These are phyloP conservation scores for Leccinum laetum DNA, from an alignment of 1,284 basidiomycete genomes.

Conservation along the genomic window DNA sequence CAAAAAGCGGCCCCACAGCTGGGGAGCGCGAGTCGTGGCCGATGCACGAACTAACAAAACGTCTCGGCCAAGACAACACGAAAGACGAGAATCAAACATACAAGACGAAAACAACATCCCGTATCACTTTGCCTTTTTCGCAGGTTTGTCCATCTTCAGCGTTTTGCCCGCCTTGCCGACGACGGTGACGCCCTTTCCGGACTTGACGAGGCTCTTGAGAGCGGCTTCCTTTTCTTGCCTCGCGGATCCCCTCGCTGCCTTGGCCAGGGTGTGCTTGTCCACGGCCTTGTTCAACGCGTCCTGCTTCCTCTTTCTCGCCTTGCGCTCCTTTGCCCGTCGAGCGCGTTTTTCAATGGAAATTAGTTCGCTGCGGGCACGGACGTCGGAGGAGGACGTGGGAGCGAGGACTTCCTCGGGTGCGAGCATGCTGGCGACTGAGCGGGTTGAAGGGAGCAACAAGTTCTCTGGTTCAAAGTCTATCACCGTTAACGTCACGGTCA, in stretches of 20 bases:
- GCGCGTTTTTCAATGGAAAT: slow-evolving; percentile 85
- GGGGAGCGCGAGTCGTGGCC: not conserved
- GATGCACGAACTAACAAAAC: not conserved
- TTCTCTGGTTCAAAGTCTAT: too few relatives aligned
- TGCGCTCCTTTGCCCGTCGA: slow-evolving; percentile 71
- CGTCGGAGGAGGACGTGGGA: slow-evolving; percentile 50
- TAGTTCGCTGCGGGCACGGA: slow-evolving; percentile 75
- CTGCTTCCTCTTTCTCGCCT: slow-evolving; percentile 70
- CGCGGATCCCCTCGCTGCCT: slow-evolving; percentile 34
- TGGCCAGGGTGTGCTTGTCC: slow-evolving; percentile 51
- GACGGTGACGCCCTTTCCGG: slow-evolving; percentile 84
- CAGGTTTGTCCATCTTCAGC: too few relatives aligned
- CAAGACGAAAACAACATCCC: not conserved
- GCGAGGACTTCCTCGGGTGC: slow-evolving; percentile 94
- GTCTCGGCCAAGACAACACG: not conserved
- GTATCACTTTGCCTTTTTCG: slow-evolving; percentile 19
- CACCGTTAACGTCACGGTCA: too few relatives aligned
- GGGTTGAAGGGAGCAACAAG: slow-evolving; percentile 68
- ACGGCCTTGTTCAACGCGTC: slow-evolving; percentile 70
- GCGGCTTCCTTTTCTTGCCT: slow-evolving; percentile 80
- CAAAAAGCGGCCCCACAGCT: not conserved
- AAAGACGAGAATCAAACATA: slow-evolving; percentile 4
- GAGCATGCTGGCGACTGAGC: slow-evolving; percentile 78
- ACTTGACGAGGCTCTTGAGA: slow-evolving; percentile 77
- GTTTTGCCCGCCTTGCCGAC: slow-evolving; percentile 73